A percentile compares a stretch with the other conserved stretches of the same genome.
Conservation (phyloP, 352 stramenopile species). For the Globisporangium sylvaticum region DNA sequence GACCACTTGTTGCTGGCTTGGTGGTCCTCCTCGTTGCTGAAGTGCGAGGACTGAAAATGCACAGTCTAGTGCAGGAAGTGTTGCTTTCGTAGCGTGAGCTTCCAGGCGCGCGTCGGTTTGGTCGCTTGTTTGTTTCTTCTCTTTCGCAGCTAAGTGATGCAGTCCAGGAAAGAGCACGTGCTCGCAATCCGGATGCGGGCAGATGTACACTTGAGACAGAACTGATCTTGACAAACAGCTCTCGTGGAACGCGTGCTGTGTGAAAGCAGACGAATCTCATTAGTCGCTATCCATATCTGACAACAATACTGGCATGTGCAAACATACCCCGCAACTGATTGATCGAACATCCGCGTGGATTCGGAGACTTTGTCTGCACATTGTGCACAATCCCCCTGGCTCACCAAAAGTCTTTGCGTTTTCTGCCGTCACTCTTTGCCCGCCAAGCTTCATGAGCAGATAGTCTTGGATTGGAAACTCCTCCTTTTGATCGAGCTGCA, state of each 20-base stretch:
- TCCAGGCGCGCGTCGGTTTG: background rate
- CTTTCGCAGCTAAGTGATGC: conserved; percentile 23
- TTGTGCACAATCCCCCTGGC: conserved; percentile 27
- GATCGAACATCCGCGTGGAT: conserved; percentile 55
- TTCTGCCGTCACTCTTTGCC: conserved; percentile 37
- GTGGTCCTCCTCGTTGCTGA: conserved; percentile 12
- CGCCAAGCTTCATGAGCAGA: conserved; percentile 46
- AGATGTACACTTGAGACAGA: conserved; percentile 54
- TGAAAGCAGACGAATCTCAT: background rate
- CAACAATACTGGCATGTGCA: background rate
- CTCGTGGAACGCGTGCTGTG: conserved; percentile 73
- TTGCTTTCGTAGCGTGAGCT: background rate
- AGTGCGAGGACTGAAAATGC: conserved; percentile 17
- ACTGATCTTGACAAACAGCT: conserved; percentile 71
- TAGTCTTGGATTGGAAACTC: conserved; percentile 73
- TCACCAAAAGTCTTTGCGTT: conserved; percentile 52
- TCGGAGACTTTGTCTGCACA: conserved; percentile 60
- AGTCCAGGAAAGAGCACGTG: conserved; percentile 63
- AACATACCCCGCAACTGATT: conserved; percentile 48
- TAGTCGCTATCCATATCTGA: background rate
- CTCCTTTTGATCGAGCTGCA: conserved; percentile 59
- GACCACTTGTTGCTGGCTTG: background rate
- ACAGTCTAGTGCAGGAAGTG: conserved; percentile 2
- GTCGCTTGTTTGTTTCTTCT: conserved; percentile 10
- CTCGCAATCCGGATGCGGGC: conserved; percentile 43